Base-by-base conservation (phyloP, 768 basidiomycete genomes). In the Phaffia australis region DNA sequence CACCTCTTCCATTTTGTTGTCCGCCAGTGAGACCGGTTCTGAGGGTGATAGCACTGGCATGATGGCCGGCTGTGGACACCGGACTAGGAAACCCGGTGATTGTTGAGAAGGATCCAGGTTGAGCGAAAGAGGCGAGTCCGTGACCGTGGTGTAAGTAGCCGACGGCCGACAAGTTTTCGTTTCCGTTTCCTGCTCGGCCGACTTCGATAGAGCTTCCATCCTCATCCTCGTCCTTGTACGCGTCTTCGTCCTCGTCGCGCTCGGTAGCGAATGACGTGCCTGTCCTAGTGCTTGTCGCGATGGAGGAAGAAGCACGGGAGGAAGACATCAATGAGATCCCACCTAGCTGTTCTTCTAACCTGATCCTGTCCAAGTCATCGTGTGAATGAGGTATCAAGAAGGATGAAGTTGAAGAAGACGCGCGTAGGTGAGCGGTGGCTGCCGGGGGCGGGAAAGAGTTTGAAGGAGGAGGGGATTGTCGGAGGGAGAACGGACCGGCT, bases 21-120 rank as follows among this genome's bases (percentile, higher is more conserved):
- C 29, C 56, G 5, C 79, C 80, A 48, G 82, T 85, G 14, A 94
- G 81, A 0, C 92, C 91, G 3, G 89, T 88, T 61, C 82, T 87
- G 21, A 95, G 80, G 0, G 92, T 94, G 61, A 94, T 79, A 2
- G 84, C 89, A 70, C 87, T 89, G 29, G 89, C 90, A 76, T 95
- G 92, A 75, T 95, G 92, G 1, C 85, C 88, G 11, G 83, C 84
- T 0, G 91, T 93, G 0, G 88, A 91, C 66, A 89, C 66, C 46
- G 66, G 66, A 48, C 50, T 60, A 18, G 65, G 58, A 25, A 52
- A 52, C 35, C 35, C 35, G n/a, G 32, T 23, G 1, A 19, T 2
- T 23, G 66, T 62, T 25, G 60, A 61, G 60, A 35, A 67, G 5
- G 60, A 62, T 14, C 19, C 50, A 11, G 35, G 4, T 58, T 46